Evolutionary conservation across 2,329 filamentous ascomycete species (phyloP).

Genomic region (Fusarium pininemorale): DNA sequence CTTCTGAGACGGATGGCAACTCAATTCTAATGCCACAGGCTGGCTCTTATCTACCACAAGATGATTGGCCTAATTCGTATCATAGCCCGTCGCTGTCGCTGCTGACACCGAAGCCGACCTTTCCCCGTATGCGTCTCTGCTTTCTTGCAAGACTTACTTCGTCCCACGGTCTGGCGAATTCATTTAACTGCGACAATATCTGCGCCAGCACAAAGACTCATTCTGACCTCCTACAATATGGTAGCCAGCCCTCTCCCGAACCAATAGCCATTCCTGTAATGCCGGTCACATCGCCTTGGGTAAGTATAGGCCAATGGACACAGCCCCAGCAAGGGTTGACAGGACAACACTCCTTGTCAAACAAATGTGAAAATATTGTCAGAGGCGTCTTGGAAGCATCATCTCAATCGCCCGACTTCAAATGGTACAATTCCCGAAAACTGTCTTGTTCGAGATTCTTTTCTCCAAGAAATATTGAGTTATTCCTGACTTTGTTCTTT

Average conservation of each 20-base stretch:
- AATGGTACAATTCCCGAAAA: neutral
- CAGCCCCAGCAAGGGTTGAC: neutral
- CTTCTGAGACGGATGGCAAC: neutral
- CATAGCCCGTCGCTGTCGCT: neutral
- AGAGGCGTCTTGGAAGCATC: neutral
- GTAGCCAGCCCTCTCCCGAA: neutral
- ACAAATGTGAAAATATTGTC: neutral
- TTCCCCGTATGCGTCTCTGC: neutral
- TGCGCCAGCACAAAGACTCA: neutral
- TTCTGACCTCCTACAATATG: neutral
- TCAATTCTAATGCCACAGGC: neutral
- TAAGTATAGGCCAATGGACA: neutral
- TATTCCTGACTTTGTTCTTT: slow-evolving; percentile 9
- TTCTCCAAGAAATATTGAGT: slow-evolving; percentile 15
- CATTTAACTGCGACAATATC: neutral
- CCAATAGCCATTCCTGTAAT: neutral
- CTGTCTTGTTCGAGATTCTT: slow-evolving; percentile 10
- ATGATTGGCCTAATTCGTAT: neutral
- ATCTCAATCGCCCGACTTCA: neutral
- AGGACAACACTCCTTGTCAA: neutral
- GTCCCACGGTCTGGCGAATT: slow-evolving; percentile 10
- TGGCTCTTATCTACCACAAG: neutral
- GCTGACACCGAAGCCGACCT: neutral
- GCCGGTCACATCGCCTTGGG: neutral
- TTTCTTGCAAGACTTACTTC: slow-evolving; percentile 11